Evolutionary conservation across 1,284 basidiomycete genomes (phyloP).

Genomic region (Cutaneotrichosporon daszewskae): DNA sequence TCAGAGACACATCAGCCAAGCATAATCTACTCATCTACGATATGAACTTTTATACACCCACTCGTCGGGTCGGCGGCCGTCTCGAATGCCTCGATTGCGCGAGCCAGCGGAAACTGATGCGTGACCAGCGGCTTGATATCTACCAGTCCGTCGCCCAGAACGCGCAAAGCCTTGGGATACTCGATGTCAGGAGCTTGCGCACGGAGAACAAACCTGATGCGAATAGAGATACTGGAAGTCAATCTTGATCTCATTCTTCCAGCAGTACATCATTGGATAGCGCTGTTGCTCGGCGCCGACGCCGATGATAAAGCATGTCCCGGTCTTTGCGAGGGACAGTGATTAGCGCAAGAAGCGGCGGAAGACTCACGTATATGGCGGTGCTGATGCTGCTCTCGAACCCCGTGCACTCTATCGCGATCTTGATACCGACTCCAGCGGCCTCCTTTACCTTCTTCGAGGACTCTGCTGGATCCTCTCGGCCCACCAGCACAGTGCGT

Average conservation of each 20-base stretch:
- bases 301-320: slow-evolving; percentile 52
- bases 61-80: slow-evolving; percentile 18
- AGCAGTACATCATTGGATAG: too few relatives aligned
- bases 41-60: slow-evolving; percentile 27
- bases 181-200: not conserved
- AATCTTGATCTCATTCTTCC: slow-evolving; percentile 52
- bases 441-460: slow-evolving; percentile 40
- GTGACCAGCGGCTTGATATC: slow-evolving; percentile 80
- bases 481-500: slow-evolving; percentile 41
- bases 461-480: too few relatives aligned
- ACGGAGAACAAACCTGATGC: slow-evolving; percentile 35
- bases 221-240: slow-evolving; percentile 50
- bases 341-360: not conserved
- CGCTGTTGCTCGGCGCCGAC: too few relatives aligned
- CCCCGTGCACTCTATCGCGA: slow-evolving; percentile 58
- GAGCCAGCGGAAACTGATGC: slow-evolving; percentile 64
- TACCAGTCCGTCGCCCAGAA: slow-evolving; percentile 66
- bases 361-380: slow-evolving; percentile 57
- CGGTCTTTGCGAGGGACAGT: slow-evolving; percentile 47
- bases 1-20: too few relatives aligned
- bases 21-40: too few relatives aligned
- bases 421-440: slow-evolving; percentile 29
- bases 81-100: slow-evolving; percentile 69
- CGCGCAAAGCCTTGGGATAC: slow-evolving; percentile 69
- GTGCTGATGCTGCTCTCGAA: slow-evolving; percentile 80